Percentiles rank a stretch among this genome's conserved stretches.
Evolutionary conservation across 768 basidiomycete species (phyloP).

Genomic region (Tricholoma saponaceum): DNA sequence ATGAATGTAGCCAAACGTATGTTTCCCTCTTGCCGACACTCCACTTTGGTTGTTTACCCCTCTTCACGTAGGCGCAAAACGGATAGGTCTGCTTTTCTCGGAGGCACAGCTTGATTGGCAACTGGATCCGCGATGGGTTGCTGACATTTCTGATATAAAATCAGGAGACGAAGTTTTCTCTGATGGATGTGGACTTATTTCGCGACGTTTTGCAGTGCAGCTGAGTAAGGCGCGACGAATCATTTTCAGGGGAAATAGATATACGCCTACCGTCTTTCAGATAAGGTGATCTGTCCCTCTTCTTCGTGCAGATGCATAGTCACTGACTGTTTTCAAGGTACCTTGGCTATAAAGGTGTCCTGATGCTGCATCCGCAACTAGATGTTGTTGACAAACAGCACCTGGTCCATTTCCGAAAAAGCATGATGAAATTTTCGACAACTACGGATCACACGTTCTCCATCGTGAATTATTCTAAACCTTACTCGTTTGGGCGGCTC

Average conservation of each 20-base stretch:
- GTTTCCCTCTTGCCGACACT: slow-evolving; percentile 9
- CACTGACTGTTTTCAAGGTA: slow-evolving; percentile 37
- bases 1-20: slow-evolving; percentile 64
- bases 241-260: slow-evolving; percentile 49
- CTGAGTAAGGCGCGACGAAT: slow-evolving; percentile 52
- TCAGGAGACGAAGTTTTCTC: slow-evolving; percentile 57
- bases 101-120: slow-evolving; percentile 56
- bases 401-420: slow-evolving; percentile 56
- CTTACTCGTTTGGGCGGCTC: slow-evolving; percentile 60
- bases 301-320: background rate
- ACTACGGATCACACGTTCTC: slow-evolving; percentile 58
- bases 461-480: slow-evolving; percentile 59
- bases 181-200: slow-evolving; percentile 67
- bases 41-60: background rate
- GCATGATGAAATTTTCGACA: slow-evolving; percentile 68
- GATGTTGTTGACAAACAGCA: slow-evolving; percentile 38
- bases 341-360: slow-evolving; percentile 67
- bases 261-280: slow-evolving; percentile 60
- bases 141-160: slow-evolving; percentile 59
- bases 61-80: slow-evolving; percentile 50
- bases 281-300: slow-evolving; percentile 40
- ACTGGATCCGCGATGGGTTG: slow-evolving; percentile 42
- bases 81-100: slow-evolving; percentile 65
- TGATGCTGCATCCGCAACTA: slow-evolving; percentile 63
- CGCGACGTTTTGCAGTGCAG: slow-evolving; percentile 43